A percentile compares a stretch with the other conserved stretches of the same genome.
These are phyloP conservation scores for Neurospora tetrasperma DNA, from an alignment of 495 filamentous ascomycete genomes.

Conservation along the genomic window DNA sequence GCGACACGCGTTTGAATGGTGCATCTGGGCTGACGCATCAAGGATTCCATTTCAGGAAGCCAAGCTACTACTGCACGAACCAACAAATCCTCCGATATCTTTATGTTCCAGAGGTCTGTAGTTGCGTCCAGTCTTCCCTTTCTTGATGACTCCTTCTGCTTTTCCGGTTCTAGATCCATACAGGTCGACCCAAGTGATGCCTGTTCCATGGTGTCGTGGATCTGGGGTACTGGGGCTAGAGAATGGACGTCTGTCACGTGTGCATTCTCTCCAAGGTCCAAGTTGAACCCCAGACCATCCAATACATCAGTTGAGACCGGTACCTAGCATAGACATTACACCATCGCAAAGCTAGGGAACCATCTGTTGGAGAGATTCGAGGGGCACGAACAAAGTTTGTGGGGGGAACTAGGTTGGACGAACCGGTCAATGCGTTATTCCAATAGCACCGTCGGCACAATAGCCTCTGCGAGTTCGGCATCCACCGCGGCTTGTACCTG, in stretches of 20 bases:
- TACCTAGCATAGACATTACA: not conserved
- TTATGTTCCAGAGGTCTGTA: not conserved
- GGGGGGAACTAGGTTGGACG: not conserved
- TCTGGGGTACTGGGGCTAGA: not conserved
- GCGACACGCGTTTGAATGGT: not conserved
- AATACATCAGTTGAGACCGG: not conserved
- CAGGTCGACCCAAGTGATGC: not conserved
- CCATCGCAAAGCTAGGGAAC: not conserved
- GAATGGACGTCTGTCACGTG: not conserved
- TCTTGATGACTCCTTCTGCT: not conserved
- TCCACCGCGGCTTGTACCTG: not conserved
- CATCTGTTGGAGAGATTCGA: not conserved
- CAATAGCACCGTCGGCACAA: not conserved
- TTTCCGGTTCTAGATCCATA: not conserved
- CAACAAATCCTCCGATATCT: not conserved
- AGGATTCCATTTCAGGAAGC: not conserved
- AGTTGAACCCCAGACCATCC: not conserved
- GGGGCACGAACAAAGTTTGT: not conserved
- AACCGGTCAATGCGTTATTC: not conserved
- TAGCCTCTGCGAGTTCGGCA: not conserved
- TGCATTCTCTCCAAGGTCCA: not conserved
- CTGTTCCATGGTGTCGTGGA: not conserved
- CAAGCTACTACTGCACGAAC: not conserved
- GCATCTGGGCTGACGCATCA: not conserved
- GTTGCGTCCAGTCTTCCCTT: not conserved